These are phyloP conservation scores for Diutina siamensis DNA, from an alignment of 1,139 yeast genomes.

Conservation along the genomic window DNA sequence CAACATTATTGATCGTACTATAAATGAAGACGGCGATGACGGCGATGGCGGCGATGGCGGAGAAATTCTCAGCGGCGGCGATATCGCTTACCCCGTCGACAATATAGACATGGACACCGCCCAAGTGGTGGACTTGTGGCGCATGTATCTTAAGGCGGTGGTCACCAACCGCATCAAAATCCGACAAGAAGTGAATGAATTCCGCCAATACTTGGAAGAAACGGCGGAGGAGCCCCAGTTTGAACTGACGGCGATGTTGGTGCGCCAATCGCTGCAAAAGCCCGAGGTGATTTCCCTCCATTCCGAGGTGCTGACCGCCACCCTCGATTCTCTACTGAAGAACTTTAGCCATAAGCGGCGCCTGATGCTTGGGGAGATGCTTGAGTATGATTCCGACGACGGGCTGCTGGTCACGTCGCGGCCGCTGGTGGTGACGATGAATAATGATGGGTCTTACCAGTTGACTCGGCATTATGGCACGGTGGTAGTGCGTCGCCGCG, in stretches of 20 bases:
- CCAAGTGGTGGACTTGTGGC: constrained; percentile 16
- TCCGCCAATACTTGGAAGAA: constrained; percentile 19
- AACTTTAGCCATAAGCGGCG: constrained; percentile 18
- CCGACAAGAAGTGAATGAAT: constrained; percentile 30
- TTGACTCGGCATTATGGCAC: not conserved
- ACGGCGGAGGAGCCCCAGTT: not conserved
- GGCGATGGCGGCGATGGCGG: not conserved
- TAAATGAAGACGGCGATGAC: no score
- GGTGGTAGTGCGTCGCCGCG: constrained; percentile 5
- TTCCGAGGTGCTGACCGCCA: not conserved
- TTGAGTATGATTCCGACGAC: constrained; percentile 30
- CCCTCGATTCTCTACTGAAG: constrained; percentile 2
- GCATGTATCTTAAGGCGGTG: constrained; percentile 25
- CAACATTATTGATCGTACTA: no score
- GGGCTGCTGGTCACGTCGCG: constrained; percentile 11
- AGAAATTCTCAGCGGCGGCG: not conserved
- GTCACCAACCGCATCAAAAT: constrained; percentile 27
- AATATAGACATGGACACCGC: not conserved
- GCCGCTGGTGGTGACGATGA: not conserved
- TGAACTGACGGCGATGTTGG: not conserved
- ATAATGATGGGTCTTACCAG: not conserved
- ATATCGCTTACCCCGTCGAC: not conserved
- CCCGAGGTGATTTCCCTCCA: not conserved
- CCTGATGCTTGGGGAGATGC: constrained; percentile 36
- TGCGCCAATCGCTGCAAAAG: not conserved